phyloP scores from a whole-genome alignment of 2,329 filamentous ascomycete species.

The Colletotrichum camelliae region DNA sequence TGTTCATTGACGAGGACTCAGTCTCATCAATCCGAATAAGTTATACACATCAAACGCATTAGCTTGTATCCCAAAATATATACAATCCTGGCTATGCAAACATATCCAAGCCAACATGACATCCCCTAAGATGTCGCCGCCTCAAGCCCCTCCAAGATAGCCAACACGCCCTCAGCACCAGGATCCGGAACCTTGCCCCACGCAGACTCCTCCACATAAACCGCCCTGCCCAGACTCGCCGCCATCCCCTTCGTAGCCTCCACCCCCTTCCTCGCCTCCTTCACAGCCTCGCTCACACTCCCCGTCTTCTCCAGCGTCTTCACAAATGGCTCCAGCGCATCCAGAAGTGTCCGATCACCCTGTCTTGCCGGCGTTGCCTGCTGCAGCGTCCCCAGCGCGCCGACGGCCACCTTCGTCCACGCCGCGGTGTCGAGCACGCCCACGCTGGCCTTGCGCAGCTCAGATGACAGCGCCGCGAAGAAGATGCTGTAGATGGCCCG shows the following conservation, averaged over 20 bases:
- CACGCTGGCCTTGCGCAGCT: neutral
- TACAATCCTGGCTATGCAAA: neutral
- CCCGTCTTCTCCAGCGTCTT: slow-evolving; percentile 58
- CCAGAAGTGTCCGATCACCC: slow-evolving; percentile 75
- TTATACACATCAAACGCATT: neutral
- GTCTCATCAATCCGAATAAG: neutral
- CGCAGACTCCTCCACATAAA: slow-evolving; percentile 74
- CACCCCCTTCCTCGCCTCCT: slow-evolving; percentile 67
- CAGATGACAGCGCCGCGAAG: slow-evolving; percentile 67
- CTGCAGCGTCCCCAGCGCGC: slow-evolving; percentile 25
- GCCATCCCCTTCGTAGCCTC: slow-evolving; percentile 77
- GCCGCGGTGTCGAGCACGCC: neutral
- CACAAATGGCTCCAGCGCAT: slow-evolving; percentile 75
- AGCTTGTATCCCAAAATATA: neutral
- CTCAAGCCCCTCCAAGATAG: slow-evolving; percentile 68
- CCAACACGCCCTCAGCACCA: slow-evolving; percentile 63
- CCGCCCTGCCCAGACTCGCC: slow-evolving; percentile 73
- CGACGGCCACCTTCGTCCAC: neutral
- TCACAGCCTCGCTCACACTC: slow-evolving; percentile 51
- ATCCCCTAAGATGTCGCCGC: neutral
- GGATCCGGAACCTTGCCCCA: slow-evolving; percentile 77
- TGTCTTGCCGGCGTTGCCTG: slow-evolving; percentile 73
- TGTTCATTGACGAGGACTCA: neutral
- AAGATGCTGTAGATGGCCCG: slow-evolving; percentile 79
- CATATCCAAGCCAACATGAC: neutral